phyloP scores from a whole-genome alignment of 164 flowering plant species.

The Amborella trichopoda region DNA sequence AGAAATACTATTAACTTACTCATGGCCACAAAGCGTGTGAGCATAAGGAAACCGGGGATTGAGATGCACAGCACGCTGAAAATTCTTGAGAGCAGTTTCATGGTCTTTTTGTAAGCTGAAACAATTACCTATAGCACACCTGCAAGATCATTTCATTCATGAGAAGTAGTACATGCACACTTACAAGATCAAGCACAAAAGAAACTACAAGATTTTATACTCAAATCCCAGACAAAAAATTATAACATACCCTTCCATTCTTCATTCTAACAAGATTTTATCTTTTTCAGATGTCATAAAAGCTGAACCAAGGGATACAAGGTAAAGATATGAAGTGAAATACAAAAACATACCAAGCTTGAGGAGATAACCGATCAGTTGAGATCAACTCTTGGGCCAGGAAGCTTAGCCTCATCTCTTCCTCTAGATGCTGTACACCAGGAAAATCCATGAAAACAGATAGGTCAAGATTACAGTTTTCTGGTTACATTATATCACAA shows the following conservation, averaged over 20 bases:
- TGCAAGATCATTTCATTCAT: conserved; percentile 18
- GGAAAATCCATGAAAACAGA: neutral
- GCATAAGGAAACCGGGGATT: conserved; percentile 87
- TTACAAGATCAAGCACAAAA: neutral
- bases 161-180: neutral
- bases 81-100: conserved; percentile 89
- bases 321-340: neutral
- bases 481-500: no score
- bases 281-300: no score
- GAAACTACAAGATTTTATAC: no score
- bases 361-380: conserved; percentile 93
- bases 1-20: conserved; percentile 30
- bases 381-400: conserved; percentile 84
- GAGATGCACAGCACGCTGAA: conserved; percentile 84
- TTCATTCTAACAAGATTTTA: no score
- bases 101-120: conserved; percentile 98
- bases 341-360: conserved; percentile 64
- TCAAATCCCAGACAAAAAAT: no score
- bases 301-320: no score
- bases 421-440: conserved; percentile 79
- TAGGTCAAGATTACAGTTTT: no score
- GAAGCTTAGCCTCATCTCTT: conserved; percentile 96
- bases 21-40: conserved; percentile 96
- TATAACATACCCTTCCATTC: no score
- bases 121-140: conserved; percentile 99